Evolutionary conservation across 1,139 yeast genomes (phyloP).

Genomic region (Saccharomyces uvarum): DNA sequence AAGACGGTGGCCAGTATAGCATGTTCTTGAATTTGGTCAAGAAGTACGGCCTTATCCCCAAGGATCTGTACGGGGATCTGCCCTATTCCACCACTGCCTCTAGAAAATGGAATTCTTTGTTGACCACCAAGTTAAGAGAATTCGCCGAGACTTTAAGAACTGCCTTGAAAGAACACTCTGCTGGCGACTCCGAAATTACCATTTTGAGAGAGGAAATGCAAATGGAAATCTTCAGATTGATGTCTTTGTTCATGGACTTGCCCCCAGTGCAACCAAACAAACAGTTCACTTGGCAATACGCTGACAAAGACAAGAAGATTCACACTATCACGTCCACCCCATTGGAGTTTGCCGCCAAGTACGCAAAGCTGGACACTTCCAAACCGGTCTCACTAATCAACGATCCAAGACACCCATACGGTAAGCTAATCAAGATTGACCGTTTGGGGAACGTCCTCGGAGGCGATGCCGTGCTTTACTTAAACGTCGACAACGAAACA

Average conservation of each 20-base stretch:
- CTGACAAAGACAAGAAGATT: constrained; percentile 63
- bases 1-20: constrained; percentile 84
- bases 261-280: constrained; percentile 67
- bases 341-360: constrained; percentile 48
- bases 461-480: constrained; percentile 59
- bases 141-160: constrained; percentile 61
- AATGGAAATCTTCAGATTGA: constrained; percentile 53
- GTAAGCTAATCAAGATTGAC: constrained; percentile 58
- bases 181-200: constrained; percentile 30
- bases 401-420: constrained; percentile 70
- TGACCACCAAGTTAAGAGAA: constrained; percentile 65
- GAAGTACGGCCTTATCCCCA: constrained; percentile 75
- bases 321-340: constrained; percentile 53
- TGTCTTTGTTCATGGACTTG: constrained; percentile 61
- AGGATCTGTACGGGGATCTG: constrained; percentile 59
- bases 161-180: constrained; percentile 43
- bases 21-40: constrained; percentile 68
- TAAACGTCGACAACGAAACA: constrained; percentile 54
- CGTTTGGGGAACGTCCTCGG: constrained; percentile 64
- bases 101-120: constrained; percentile 48
- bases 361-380: constrained; percentile 43
- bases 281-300: constrained; percentile 62
- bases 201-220: constrained; percentile 44
- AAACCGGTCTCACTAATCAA: constrained; percentile 60
- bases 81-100: constrained; percentile 53